phyloP scores from a whole-genome alignment of 2,329 filamentous ascomycete genomes.

The Pseudocercospora vitis region DNA sequence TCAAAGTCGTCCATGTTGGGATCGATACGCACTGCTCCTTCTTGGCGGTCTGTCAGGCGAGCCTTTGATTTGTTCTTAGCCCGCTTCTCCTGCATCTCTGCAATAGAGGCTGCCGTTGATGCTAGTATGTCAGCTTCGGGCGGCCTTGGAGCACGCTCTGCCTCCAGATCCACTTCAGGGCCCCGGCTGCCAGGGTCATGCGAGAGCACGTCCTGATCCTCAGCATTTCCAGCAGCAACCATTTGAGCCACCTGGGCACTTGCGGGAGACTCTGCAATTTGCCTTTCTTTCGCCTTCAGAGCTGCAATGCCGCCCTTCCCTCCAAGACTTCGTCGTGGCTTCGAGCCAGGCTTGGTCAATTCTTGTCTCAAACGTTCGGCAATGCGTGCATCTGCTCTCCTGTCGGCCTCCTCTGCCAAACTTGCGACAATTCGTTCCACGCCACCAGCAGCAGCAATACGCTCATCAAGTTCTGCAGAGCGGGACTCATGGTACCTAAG shows the following conservation, averaged over 20 bases:
- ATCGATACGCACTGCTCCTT: constrained; percentile 19
- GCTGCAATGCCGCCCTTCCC: constrained; percentile 20
- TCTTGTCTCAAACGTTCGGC: constrained; percentile 23
- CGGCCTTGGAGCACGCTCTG: background rate
- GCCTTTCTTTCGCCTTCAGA: constrained; percentile 23
- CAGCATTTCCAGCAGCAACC: background rate
- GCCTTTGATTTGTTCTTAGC: constrained; percentile 15
- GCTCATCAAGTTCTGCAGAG: constrained; percentile 44
- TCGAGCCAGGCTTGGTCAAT: constrained; percentile 25
- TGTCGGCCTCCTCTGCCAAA: constrained; percentile 36
- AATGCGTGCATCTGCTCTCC: constrained; percentile 18
- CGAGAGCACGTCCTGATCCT: constrained; percentile 5
- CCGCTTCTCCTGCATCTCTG: constrained; percentile 8
- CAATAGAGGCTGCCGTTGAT: background rate
- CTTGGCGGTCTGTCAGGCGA: constrained; percentile 31
- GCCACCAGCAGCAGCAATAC: constrained; percentile 48
- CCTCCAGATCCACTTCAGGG: background rate
- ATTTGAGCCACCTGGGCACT: constrained; percentile 18
- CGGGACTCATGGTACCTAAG: constrained; percentile 30
- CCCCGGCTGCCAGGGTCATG: constrained; percentile 15
- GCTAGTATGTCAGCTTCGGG: background rate
- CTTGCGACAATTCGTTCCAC: constrained; percentile 40
- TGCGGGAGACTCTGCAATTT: constrained; percentile 11
- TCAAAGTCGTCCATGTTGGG: constrained; percentile 12
- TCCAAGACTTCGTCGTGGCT: constrained; percentile 24